Evolutionary conservation across 169 alveolate genomes (phyloP).

Genomic region (Plasmodium relictum): DNA sequence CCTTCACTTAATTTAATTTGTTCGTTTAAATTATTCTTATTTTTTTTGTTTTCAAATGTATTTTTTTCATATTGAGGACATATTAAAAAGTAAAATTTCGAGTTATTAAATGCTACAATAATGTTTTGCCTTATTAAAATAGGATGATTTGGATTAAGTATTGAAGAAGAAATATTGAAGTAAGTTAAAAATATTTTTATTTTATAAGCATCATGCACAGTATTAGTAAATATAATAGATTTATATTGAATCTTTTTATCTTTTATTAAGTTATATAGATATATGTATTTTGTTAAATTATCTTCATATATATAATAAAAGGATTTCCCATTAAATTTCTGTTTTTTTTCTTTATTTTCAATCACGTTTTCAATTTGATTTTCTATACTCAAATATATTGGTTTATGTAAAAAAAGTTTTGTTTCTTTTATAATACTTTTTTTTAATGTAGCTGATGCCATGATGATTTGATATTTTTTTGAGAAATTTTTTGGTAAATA

Average conservation of each 20-base stretch:
- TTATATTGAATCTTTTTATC: slow-evolving; percentile 14
- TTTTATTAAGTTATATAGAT: slow-evolving; percentile 35
- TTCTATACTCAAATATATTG: slow-evolving; percentile 30
- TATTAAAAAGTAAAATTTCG: slow-evolving; percentile 47
- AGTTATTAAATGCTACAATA: slow-evolving; percentile 34
- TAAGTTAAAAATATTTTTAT: slow-evolving; percentile 57
- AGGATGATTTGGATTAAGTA: slow-evolving; percentile 66
- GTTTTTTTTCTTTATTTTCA: not conserved
- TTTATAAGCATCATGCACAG: slow-evolving; percentile 45
- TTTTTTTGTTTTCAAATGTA: not conserved
- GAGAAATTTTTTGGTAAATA: slow-evolving; percentile 60
- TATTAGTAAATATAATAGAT: slow-evolving; percentile 51
- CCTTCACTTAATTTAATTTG: not conserved
- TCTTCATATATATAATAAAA: slow-evolving; percentile 50
- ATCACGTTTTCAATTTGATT: not conserved
- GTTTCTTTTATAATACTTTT: slow-evolving; percentile 11
- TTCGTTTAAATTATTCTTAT: not conserved
- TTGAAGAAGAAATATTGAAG: slow-evolving; percentile 32
- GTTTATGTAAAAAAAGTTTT: slow-evolving; percentile 46
- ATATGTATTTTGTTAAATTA: slow-evolving; percentile 50
- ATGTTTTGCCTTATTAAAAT: slow-evolving; percentile 42
- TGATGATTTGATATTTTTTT: slow-evolving; percentile 61
- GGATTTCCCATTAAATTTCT: slow-evolving; percentile 35
- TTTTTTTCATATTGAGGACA: slow-evolving; percentile 66
- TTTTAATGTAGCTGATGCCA: slow-evolving; percentile 74